Percentiles rank a stretch among this genome's conserved stretches.
Conservation (phyloP, 371 early-diverging fungal genomes). For the Haplosporangium sp. region DNA sequence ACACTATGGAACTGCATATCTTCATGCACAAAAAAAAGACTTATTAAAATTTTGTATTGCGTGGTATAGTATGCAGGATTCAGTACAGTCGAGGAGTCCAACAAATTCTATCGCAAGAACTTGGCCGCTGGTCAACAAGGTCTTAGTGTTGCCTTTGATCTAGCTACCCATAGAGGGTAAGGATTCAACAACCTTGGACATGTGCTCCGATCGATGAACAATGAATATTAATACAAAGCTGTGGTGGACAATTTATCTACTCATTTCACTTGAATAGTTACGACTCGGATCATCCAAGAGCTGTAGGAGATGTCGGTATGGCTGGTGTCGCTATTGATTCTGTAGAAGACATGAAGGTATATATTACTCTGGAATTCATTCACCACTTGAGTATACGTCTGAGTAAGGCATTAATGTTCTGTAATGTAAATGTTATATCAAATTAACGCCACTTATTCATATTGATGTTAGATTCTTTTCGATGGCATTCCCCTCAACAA, state of each 20-base stretch:
- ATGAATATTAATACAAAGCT: neutral
- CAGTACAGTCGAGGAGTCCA: conserved; percentile 89
- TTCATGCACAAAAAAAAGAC: no score
- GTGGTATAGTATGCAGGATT: conserved; percentile 83
- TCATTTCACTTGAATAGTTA: conserved; percentile 60
- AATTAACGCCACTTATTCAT: neutral
- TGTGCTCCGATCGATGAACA: neutral
- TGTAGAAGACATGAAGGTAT: conserved; percentile 89
- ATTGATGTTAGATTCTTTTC: conserved; percentile 71
- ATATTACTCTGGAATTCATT: neutral
- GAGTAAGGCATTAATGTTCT: no score
- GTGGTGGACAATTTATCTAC: neutral
- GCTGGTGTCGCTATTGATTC: conserved; percentile 93
- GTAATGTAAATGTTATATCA: neutral
- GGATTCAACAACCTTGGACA: neutral
- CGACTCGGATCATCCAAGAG: conserved; percentile 89
- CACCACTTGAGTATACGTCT: no score
- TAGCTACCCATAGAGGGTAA: conserved; percentile 87
- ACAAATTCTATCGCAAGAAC: conserved; percentile 86
- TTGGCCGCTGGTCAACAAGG: conserved; percentile 92
- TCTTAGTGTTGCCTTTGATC: conserved; percentile 85
- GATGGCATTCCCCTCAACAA: conserved; percentile 87
- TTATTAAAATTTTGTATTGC: no score
- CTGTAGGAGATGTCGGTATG: conserved; percentile 91
- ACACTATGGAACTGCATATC: no score